Conservation (phyloP, 1,284 basidiomycete species). For the Omphalotus olearius region DNA sequence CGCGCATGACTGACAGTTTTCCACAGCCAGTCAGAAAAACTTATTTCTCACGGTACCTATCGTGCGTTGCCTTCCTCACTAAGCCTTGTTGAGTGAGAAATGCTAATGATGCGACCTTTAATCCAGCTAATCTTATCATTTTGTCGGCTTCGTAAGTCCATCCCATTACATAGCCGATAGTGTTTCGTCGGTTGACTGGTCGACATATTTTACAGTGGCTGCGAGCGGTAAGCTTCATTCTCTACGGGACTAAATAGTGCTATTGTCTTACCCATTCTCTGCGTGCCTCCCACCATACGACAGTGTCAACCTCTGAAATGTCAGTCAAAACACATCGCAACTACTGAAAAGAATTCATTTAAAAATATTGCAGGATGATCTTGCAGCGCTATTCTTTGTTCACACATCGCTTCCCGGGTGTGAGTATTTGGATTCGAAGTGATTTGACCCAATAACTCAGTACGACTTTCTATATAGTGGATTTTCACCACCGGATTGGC, state of each 20-base stretch:
- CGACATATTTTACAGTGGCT: no score
- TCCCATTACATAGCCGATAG: no score
- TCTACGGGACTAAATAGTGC: no score
- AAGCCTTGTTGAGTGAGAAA: neutral
- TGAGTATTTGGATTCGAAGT: slow-evolving; percentile 11
- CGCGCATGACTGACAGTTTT: slow-evolving; percentile 10
- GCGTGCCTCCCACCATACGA: neutral
- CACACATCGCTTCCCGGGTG: slow-evolving; percentile 1
- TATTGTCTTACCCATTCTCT: no score
- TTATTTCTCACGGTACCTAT: slow-evolving; percentile 33
- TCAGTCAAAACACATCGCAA: neutral
- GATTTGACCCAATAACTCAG: slow-evolving; percentile 17
- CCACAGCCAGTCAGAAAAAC: slow-evolving; percentile 28
- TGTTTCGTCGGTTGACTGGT: no score
- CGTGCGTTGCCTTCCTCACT: slow-evolving; percentile 21
- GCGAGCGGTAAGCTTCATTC: no score
- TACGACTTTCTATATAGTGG: slow-evolving; percentile 29
- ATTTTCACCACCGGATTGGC: slow-evolving; percentile 48
- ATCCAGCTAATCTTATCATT: no score
- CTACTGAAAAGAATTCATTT: neutral
- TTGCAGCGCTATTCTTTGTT: slow-evolving; percentile 9
- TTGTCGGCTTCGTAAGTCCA: no score
- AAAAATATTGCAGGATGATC: neutral
- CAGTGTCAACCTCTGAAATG: neutral
- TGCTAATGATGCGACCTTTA: no score